Evolutionary conservation across 371 early-diverging fungal species (phyloP).

Genomic region (Mucor lusitanicus): DNA sequence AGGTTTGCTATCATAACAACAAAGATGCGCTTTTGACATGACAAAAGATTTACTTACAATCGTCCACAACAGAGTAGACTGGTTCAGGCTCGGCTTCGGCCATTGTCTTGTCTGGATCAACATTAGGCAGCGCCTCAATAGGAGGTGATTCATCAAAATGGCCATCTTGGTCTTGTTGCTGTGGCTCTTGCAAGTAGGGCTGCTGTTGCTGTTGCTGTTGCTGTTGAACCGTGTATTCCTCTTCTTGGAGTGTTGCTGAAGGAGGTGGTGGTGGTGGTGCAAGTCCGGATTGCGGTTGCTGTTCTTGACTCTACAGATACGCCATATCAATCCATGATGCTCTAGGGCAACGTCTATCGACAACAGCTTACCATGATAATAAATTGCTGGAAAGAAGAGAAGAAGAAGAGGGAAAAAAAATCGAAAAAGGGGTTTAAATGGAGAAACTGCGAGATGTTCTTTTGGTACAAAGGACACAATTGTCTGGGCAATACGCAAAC

Average conservation of each 20-base stretch:
- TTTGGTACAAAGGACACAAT: not conserved
- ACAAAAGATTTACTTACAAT: conserved; percentile 12
- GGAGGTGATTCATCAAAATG: conserved; percentile 2
- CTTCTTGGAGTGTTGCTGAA: not conserved
- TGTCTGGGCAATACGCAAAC: not conserved
- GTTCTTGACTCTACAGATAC: not conserved
- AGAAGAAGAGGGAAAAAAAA: not conserved
- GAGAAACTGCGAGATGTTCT: not conserved
- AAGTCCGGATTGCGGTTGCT: not conserved
- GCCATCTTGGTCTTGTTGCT: not conserved
- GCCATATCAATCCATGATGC: not conserved
- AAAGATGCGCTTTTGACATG: not conserved
- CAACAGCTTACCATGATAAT: not conserved
- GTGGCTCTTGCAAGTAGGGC: not conserved
- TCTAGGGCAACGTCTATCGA: not conserved
- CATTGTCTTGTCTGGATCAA: conserved; percentile 20
- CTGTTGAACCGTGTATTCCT: not conserved
- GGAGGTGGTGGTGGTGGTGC: not conserved
- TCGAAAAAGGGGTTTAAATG: not conserved
- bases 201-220: not conserved
- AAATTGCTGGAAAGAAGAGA: not conserved
- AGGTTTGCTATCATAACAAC: not conserved
- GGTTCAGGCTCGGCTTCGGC: conserved; percentile 18
- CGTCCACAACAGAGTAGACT: conserved; percentile 13
- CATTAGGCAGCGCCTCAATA: not conserved